A percentile compares a stretch with the other conserved stretches of the same genome.
phyloP scores from a whole-genome alignment of 441 rosid genomes.

The Adansonia rubrostipa region DNA sequence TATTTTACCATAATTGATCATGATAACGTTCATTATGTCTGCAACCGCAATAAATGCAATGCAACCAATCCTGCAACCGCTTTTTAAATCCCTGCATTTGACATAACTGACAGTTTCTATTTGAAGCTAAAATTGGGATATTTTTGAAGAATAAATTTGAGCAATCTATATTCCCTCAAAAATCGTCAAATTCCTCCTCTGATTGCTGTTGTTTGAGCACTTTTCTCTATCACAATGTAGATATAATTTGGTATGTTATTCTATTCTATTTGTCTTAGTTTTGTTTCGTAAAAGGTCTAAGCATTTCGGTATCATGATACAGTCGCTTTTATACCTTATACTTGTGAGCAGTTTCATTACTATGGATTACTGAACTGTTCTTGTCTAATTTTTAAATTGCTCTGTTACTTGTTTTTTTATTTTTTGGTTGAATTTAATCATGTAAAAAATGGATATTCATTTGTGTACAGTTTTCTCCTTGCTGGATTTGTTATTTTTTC shows the following conservation, averaged over 20 bases:
- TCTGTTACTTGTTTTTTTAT: not conserved
- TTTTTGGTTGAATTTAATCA: not conserved
- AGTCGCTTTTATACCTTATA: not conserved
- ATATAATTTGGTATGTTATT: not conserved
- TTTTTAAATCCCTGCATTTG: not conserved
- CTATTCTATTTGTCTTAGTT: not conserved
- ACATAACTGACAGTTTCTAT: not conserved
- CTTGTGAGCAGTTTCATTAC: slow-evolving; percentile 14
- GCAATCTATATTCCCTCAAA: slow-evolving; percentile 2
- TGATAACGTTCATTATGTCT: too few species aligned
- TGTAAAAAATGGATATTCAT: not conserved
- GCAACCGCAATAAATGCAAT: too few species aligned
- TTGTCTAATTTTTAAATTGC: not conserved
- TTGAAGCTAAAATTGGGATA: not conserved
- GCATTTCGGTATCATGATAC: not conserved
- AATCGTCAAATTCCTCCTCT: not conserved
- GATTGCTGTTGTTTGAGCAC: slow-evolving; percentile 11
- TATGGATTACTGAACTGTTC: not conserved
- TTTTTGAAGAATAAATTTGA: not conserved
- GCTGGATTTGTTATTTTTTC: not conserved
- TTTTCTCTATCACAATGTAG: not conserved
- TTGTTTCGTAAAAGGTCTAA: not conserved
- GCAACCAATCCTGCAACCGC: too few species aligned
- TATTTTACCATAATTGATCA: too few species aligned
- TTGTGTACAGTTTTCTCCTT: slow-evolving; percentile 9